A percentile compares a stretch with the other conserved stretches of the same genome.
These are phyloP conservation scores for Phoma sp. DNA, from an alignment of 2,329 filamentous ascomycete species.

Conservation along the genomic window DNA sequence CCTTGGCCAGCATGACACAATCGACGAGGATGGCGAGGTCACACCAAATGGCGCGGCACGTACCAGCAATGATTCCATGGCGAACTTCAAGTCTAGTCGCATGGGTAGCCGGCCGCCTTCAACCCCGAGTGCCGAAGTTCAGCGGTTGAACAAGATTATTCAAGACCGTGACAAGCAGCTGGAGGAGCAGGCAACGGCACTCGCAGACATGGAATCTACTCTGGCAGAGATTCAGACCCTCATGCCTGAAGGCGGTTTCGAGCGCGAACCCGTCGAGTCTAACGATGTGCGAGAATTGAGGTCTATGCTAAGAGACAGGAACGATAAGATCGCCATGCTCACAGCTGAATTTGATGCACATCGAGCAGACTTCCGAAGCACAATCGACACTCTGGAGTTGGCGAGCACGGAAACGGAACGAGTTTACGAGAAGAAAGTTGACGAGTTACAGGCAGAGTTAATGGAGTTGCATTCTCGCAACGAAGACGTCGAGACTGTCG, in stretches of 20 bases:
- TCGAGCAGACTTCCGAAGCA: slow-evolving; percentile 93
- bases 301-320: slow-evolving; percentile 88
- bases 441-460: slow-evolving; percentile 83
- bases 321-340: slow-evolving; percentile 92
- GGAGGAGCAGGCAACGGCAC: slow-evolving; percentile 81
- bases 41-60: slow-evolving; percentile 62
- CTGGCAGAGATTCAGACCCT: slow-evolving; percentile 81
- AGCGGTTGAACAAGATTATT: slow-evolving; percentile 74
- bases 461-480: slow-evolving; percentile 81
- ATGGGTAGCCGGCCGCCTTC: slow-evolving; percentile 41
- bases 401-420: slow-evolving; percentile 94
- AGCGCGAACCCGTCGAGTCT: slow-evolving; percentile 55
- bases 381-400: slow-evolving; percentile 94
- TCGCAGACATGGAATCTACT: slow-evolving; percentile 89
- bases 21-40: slow-evolving; percentile 50
- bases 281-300: slow-evolving; percentile 80
- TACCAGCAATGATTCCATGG: slow-evolving; percentile 60
- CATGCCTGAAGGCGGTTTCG: slow-evolving; percentile 64
- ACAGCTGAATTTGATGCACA: slow-evolving; percentile 95
- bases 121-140: slow-evolving; percentile 69
- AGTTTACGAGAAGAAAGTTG: slow-evolving; percentile 93
- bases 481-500: slow-evolving; percentile 90
- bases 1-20: slow-evolving; percentile 52
- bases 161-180: slow-evolving; percentile 86
- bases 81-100: slow-evolving; percentile 51